These are phyloP conservation scores for Malus orientalis DNA, from an alignment of 306 rosid species.

Conservation along the genomic window DNA sequence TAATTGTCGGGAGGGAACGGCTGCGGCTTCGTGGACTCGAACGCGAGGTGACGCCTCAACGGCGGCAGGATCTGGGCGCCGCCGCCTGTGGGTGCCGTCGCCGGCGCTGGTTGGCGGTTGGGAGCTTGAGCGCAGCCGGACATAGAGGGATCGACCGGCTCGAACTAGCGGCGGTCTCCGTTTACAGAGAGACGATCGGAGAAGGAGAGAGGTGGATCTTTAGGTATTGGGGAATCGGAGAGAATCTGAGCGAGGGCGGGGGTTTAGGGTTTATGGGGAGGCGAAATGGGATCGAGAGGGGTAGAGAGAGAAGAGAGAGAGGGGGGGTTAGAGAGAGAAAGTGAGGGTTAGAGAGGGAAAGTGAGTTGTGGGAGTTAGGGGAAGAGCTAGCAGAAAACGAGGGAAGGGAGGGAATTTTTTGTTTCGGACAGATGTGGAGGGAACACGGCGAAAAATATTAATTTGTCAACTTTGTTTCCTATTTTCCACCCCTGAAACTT, in stretches of 20 bases:
- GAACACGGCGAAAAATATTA: slow-evolving; percentile 39
- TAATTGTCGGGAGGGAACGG: slow-evolving; percentile 64
- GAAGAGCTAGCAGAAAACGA: slow-evolving; percentile 69
- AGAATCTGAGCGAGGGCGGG: neutral
- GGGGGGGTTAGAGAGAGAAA: slow-evolving; percentile 7
- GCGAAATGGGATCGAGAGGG: slow-evolving; percentile 21
- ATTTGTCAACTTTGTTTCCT: slow-evolving; percentile 1
- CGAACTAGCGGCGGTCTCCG: neutral
- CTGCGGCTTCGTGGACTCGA: slow-evolving; percentile 70
- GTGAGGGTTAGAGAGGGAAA: slow-evolving; percentile 10
- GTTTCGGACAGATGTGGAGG: slow-evolving; percentile 99
- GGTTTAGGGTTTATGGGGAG: slow-evolving; percentile 17
- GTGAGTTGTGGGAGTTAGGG: slow-evolving; percentile 16
- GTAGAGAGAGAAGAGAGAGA: slow-evolving; percentile 17
- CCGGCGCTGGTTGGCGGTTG: slow-evolving; percentile 35
- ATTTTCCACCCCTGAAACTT: slow-evolving; percentile 4
- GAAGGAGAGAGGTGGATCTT: slow-evolving; percentile 1
- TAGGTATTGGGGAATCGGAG: slow-evolving; percentile 19
- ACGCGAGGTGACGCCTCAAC: slow-evolving; percentile 61
- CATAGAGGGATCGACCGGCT: slow-evolving; percentile 32
- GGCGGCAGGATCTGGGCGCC: slow-evolving; percentile 50
- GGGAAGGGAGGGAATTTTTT: slow-evolving; percentile 98
- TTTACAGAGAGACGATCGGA: neutral
- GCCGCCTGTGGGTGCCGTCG: slow-evolving; percentile 6
- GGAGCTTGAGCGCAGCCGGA: slow-evolving; percentile 61